phyloP scores from a whole-genome alignment of 2,329 filamentous ascomycete genomes.

The Colletotrichum neosansevieriae region DNA sequence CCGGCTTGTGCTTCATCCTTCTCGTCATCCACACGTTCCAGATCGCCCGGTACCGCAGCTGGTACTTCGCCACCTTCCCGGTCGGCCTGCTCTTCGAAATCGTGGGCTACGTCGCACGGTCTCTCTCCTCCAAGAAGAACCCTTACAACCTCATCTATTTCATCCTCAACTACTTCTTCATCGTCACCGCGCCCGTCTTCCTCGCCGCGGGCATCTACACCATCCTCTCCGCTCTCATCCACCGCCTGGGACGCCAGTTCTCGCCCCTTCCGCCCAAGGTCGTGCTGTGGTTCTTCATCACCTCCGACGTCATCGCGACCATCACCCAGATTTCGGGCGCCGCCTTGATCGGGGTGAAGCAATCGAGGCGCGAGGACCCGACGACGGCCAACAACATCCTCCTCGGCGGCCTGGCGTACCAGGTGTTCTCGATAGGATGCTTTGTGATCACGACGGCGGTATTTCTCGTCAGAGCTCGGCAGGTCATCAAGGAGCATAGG shows the following conservation, averaged over 20 bases:
- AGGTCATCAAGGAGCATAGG: constrained; percentile 45
- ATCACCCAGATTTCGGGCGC: constrained; percentile 66
- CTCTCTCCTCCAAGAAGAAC: constrained; percentile 60
- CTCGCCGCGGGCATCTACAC: constrained; percentile 68
- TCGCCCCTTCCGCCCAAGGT: constrained; percentile 58
- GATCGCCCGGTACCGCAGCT: constrained; percentile 53
- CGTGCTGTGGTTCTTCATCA: constrained; percentile 67
- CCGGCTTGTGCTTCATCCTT: constrained; percentile 57
- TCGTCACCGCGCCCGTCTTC: constrained; percentile 70
- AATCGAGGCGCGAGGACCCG: constrained; percentile 62
- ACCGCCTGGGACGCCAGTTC: constrained; percentile 55
- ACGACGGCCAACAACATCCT: constrained; percentile 66
- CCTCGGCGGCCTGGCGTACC: constrained; percentile 65
- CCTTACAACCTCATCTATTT: constrained; percentile 68
- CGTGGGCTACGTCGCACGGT: constrained; percentile 62
- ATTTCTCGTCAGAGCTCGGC: constrained; percentile 55
- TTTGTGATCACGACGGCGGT: constrained; percentile 58
- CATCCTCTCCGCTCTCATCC: constrained; percentile 63
- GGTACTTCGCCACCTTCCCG: constrained; percentile 61
- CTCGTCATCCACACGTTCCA: constrained; percentile 53
- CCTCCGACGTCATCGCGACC: constrained; percentile 65
- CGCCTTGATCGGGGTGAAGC: constrained; percentile 62
- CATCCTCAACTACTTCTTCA: constrained; percentile 71
- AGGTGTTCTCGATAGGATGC: constrained; percentile 63
- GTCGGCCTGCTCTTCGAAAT: constrained; percentile 61